Conservation (phyloP, 2,329 filamentous ascomycete genomes). For the Parasarocladium wereldwijsianum region DNA sequence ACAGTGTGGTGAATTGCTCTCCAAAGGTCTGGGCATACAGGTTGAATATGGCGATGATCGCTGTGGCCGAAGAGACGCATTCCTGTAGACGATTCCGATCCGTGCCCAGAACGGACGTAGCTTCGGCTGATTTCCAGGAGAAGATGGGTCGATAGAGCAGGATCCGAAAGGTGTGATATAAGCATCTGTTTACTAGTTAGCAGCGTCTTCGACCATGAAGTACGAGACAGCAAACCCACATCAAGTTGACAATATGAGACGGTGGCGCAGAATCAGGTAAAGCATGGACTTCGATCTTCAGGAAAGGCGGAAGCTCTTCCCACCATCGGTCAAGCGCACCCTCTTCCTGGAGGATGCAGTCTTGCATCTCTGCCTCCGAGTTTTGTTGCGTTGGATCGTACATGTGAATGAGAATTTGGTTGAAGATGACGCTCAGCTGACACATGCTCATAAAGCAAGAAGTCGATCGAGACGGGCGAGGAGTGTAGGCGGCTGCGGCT, state of each 20-base stretch:
- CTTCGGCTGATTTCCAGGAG: constrained; percentile 1
- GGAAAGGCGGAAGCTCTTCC: constrained; percentile 36
- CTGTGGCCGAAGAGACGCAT: constrained; percentile 41
- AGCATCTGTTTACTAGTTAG: constrained; percentile 23
- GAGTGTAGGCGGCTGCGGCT: constrained; percentile 25
- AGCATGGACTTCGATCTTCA: constrained; percentile 32
- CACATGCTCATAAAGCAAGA: constrained; percentile 47
- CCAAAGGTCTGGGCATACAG: constrained; percentile 43
- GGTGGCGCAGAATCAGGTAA: constrained; percentile 40
- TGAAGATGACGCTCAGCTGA: constrained; percentile 39
- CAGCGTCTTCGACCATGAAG: neutral
- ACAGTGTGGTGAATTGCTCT: constrained; percentile 40
- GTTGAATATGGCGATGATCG: constrained; percentile 44
- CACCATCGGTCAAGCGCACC: constrained; percentile 38
- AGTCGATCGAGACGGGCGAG: constrained; percentile 39
- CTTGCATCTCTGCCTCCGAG: constrained; percentile 35
- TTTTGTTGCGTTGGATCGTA: constrained; percentile 41
- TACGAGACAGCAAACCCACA: constrained; percentile 26
- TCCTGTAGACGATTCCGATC: constrained; percentile 32
- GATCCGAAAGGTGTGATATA: constrained; percentile 47
- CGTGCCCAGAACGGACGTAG: constrained; percentile 9
- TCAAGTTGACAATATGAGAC: constrained; percentile 43
- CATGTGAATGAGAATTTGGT: constrained; percentile 44
- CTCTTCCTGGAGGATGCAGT: constrained; percentile 35
- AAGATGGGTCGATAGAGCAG: constrained; percentile 40